phyloP scores from a whole-genome alignment of 768 basidiomycete genomes.

The Suillus subalutaceus region DNA sequence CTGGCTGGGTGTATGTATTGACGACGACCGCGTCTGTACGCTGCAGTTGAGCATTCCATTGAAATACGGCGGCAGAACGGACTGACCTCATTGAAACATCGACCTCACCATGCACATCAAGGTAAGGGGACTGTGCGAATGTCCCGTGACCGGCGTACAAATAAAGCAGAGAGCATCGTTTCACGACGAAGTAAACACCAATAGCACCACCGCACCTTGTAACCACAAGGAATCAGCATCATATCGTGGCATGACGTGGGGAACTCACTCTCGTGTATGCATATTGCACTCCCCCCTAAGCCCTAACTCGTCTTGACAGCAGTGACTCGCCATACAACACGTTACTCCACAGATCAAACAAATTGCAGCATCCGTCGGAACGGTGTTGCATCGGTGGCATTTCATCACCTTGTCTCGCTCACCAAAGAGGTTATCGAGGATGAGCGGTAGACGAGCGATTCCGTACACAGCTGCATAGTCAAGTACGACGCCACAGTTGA shows the following conservation, averaged over 20 bases:
- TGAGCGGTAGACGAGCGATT: constrained; percentile 76
- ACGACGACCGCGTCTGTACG: constrained; percentile 75
- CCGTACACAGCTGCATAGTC: constrained; percentile 87
- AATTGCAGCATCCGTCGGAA: constrained; percentile 85
- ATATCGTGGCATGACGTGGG: constrained; percentile 7
- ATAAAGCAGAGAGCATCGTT: constrained; percentile 88
- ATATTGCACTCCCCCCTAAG: constrained; percentile 90
- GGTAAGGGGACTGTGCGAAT: constrained; percentile 85
- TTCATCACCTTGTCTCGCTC: constrained; percentile 70
- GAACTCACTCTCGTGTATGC: constrained; percentile 89
- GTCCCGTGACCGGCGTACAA: constrained; percentile 89
- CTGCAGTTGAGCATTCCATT: neutral
- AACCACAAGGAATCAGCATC: constrained; percentile 6
- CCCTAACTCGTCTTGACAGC: constrained; percentile 63
- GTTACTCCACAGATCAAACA: constrained; percentile 89
- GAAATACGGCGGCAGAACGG: neutral
- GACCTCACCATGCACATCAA: constrained; percentile 93
- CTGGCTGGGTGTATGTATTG: constrained; percentile 85
- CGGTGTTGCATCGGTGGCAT: constrained; percentile 76
- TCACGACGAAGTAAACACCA: constrained; percentile 90
- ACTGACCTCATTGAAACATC: constrained; percentile 88
- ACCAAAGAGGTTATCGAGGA: constrained; percentile 84
- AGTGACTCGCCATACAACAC: constrained; percentile 90
- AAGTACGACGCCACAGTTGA: constrained; percentile 77
- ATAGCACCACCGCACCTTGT: constrained; percentile 86